Base-by-base conservation (phyloP, 257 asterid species). In the Forsythia viridissima region DNA sequence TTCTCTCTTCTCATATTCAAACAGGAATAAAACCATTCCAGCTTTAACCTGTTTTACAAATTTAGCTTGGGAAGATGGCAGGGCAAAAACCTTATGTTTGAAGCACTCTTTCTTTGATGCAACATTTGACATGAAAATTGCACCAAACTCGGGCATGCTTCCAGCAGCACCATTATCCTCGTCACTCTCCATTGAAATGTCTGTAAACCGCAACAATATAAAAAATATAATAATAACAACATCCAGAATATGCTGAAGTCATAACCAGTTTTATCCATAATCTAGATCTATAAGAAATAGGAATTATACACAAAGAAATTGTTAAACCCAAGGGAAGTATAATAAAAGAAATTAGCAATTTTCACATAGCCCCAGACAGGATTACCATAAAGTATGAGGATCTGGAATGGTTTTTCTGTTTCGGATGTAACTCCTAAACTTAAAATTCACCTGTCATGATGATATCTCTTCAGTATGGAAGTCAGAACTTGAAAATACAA, bases 1-100 rank as follows among this genome's bases (percentile, higher is more conserved):
- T 70, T 89, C 87, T 77, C 97, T 84, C 79, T 71, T 90, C 78
- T 87, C 90, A 76, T 55, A 87, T 67, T 94, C 97, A 84, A 94
- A 92, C 75, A 94, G 87, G 89, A 94, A 94, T 74, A 92, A 86
- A 80, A 88, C 84, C 97, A 92, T 92, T 81, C 98, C 98, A 66
- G 79, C 81, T 88, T 89, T 94, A 63, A 92, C 79, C 55, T 83
- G 84, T 66, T 80, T 84, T 76, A 92, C 97, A 85, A 94, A 94
- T 63, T 73, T 76, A 72, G 89, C 83, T 68, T 16, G 55, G 74
- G 92, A 79, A 18, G 77, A 80, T 57, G 97, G 97, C 76, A 92
- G 88, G 72, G 87, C 97, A 80, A 94, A 88, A 71, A 92, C 69
- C 21, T 79, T 86, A 74, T 70, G 81, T 44, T 78, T 73, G 39